Evolutionary conservation across 2,329 filamentous ascomycete genomes (phyloP), one percentile per base, ranked within the genome.

Genomic region (Penicillium sp.): DNA sequence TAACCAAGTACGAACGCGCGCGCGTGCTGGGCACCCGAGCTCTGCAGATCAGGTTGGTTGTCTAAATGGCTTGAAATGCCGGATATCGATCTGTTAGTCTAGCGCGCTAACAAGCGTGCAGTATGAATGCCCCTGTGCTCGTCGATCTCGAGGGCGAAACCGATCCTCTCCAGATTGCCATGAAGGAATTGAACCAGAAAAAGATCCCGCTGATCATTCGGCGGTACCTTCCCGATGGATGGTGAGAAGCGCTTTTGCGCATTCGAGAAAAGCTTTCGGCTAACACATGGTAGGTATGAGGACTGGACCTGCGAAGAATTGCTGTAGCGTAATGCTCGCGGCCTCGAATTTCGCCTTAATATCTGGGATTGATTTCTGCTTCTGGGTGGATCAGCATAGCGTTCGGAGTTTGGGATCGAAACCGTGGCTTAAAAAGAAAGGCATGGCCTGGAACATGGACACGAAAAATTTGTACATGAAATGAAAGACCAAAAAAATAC

Each of bases 221-320:
- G 64, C 80, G 92, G 60, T 98, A 96, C 70, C 77, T 98, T 62
- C 92, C 92, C 14, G 92, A 98, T 70, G 92, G 92, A 72, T 95
- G 79, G 86, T 93, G 75, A 74, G 85, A 77, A 26, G 9, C 27
- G 11, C 8, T 4, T 22, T 15, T 23, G 31, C 6, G 2, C 15
- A 11, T 16, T 10, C 25, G 12, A 4, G n/a, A 14, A 6, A 20
- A 16, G 9, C 6, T 30, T 15, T 27, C 22, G 1, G 4, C n/a
- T 2, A 27, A 38, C 14, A 18, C 34, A 12, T 14, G 15, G 17
- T 36, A 90, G 85, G 71, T 96, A 96, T 67, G 92, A 98, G 75
- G 92, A 98, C 66, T 98, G 92, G 92, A 94, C 89, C 23, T 95
- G 89, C 69, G 92, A 96, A 69, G 92, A 98, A 68, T 74, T 96